phyloP scores from a whole-genome alignment of 2,329 filamentous ascomycete genomes.

The Microcyclospora pomicola region DNA sequence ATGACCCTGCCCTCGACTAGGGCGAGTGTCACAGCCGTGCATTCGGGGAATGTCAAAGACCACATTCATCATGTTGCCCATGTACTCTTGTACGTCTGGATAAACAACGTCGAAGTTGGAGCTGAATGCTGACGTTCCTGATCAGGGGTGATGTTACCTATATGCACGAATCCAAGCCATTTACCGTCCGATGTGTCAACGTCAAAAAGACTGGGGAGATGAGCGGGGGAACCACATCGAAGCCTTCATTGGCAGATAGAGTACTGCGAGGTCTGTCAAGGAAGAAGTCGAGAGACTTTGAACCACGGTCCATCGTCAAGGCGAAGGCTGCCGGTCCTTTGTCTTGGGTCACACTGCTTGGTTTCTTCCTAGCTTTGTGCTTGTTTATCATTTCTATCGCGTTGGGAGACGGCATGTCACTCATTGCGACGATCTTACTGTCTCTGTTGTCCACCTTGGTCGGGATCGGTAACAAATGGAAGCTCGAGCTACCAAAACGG shows the following conservation, averaged over 20 bases:
- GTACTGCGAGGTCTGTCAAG: constrained; percentile 31
- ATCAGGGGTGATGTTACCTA: background rate
- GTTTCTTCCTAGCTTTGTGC: constrained; percentile 28
- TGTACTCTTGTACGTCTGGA: constrained; percentile 28
- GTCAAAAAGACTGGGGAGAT: constrained; percentile 7
- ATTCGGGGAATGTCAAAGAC: constrained; percentile 34
- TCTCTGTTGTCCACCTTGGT: constrained; percentile 37
- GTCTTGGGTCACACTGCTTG: constrained; percentile 31
- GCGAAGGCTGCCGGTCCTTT: constrained; percentile 33
- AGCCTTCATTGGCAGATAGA: constrained; percentile 5
- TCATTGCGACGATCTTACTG: constrained; percentile 34
- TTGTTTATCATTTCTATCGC: constrained; percentile 33
- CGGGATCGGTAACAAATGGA: constrained; percentile 38
- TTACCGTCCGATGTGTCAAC: constrained; percentile 17
- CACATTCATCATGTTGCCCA: constrained; percentile 37
- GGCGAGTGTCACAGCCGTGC: constrained; percentile 31
- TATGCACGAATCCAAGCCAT: constrained; percentile 6
- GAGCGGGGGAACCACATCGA: background rate
- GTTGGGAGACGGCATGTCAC: constrained; percentile 36
- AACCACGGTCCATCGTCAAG: constrained; percentile 21
- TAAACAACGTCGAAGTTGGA: background rate
- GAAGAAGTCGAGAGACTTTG: constrained; percentile 1
- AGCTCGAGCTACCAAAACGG: constrained; percentile 28
- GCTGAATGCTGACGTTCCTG: no score
- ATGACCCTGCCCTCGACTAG: constrained; percentile 26